Evolutionary conservation across 2,329 filamentous ascomycete species (phyloP).

Genomic region (Fusarium paranaense): DNA sequence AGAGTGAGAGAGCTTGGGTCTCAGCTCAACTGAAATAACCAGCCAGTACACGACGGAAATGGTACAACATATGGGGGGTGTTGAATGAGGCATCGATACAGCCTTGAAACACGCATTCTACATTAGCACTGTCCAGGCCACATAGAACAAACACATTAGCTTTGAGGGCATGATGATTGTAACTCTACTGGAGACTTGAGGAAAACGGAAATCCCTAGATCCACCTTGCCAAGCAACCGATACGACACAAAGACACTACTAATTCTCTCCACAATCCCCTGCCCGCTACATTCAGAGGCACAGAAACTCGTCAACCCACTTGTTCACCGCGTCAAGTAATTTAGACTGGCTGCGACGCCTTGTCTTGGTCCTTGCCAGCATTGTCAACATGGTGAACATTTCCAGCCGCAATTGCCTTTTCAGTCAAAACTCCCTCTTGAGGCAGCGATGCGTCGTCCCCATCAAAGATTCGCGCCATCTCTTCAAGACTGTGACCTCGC

Average conservation of each 20-base stretch:
- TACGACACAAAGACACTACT: too few relatives aligned
- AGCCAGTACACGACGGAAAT: background rate
- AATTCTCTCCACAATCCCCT: background rate
- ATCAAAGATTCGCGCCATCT: slow-evolving; percentile 3
- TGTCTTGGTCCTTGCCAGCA: background rate
- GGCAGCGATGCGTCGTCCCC: background rate
- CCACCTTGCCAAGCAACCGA: too few relatives aligned
- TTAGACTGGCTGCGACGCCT: background rate
- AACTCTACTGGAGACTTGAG: background rate
- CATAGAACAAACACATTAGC: background rate
- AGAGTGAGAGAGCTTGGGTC: background rate
- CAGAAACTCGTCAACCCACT: background rate
- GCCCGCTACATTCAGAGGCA: background rate
- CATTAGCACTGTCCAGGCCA: background rate
- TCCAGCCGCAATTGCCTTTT: background rate
- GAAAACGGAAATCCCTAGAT: background rate
- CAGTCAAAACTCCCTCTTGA: background rate
- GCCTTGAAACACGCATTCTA: background rate
- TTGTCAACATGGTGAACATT: background rate
- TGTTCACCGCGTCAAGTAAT: background rate
- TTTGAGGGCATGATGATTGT: background rate
- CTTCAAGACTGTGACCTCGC: slow-evolving; percentile 6
- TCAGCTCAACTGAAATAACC: too few relatives aligned
- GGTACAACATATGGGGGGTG: background rate
- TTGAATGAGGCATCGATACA: background rate